These are phyloP conservation scores for Phytophthora europaea DNA, from an alignment of 352 stramenopile species.

Conservation along the genomic window DNA sequence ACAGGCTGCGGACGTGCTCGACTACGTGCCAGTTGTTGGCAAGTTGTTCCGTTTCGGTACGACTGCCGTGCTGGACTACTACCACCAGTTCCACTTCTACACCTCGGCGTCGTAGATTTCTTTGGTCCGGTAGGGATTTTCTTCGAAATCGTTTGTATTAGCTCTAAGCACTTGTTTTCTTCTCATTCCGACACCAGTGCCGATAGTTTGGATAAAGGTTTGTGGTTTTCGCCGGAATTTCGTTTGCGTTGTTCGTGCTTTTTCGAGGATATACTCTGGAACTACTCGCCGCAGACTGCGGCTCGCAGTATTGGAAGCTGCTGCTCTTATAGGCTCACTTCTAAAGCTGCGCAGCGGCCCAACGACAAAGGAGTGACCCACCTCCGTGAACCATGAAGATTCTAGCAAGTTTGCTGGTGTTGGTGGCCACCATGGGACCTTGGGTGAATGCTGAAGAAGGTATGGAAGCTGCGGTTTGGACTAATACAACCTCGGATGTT, in stretches of 20 bases:
- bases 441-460: conserved; percentile 2
- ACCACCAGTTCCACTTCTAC: conserved; percentile 92
- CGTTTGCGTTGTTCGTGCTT: background rate
- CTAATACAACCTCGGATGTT: background rate
- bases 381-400: background rate
- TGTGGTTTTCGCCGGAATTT: background rate
- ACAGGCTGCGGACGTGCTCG: conserved; percentile 65
- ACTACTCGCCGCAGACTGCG: too few species aligned
- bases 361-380: background rate
- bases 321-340: too few species aligned
- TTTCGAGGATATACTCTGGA: conserved; percentile 7
- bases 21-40: conserved; percentile 75
- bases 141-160: conserved; percentile 21
- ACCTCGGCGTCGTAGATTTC: conserved; percentile 81
- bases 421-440: background rate
- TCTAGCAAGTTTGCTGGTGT: background rate
- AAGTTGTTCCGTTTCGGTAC: conserved; percentile 78
- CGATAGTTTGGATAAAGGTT: background rate
- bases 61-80: conserved; percentile 83
- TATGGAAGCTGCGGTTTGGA: background rate
- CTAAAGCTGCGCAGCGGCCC: background rate
- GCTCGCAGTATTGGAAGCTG: too few species aligned
- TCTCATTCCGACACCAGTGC: background rate
- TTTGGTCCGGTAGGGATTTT: conserved; percentile 11
- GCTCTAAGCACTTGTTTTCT: conserved; percentile 5